phyloP scores from a whole-genome alignment of 2,329 filamentous ascomycete genomes.

The Paecilomyces niveus region DNA sequence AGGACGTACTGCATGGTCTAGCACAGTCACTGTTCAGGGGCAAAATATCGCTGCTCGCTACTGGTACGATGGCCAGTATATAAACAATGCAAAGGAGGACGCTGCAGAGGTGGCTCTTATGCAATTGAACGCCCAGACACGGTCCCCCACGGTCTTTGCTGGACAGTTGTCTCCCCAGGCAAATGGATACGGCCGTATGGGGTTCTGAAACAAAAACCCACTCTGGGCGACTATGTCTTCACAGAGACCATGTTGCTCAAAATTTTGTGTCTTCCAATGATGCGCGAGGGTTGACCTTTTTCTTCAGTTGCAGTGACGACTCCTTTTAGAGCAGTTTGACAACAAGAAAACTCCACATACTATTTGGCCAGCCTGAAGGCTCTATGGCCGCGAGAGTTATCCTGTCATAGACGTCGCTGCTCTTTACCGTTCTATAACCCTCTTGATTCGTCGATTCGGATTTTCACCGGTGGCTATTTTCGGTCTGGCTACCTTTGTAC shows the following conservation, averaged over 20 bases:
- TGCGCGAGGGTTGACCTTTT: not conserved
- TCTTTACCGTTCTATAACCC: not conserved
- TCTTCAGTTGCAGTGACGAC: not conserved
- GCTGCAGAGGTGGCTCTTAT: conserved; percentile 70
- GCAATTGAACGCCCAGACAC: conserved; percentile 21
- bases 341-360: not conserved
- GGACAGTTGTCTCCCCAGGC: conserved; percentile 17
- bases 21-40: conserved; percentile 65
- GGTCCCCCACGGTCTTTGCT: conserved; percentile 13
- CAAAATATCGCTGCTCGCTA: conserved; percentile 63
- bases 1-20: conserved; percentile 86
- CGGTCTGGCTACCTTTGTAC: not conserved
- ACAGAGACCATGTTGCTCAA: not conserved
- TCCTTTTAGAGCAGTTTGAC: not conserved
- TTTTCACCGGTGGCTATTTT: not conserved
- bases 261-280: not conserved
- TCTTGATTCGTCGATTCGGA: not conserved
- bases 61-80: conserved; percentile 86
- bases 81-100: conserved; percentile 84
- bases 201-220: not conserved
- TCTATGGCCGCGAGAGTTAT: not conserved
- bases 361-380: not conserved
- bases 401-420: not conserved
- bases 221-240: not conserved
- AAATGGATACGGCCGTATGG: conserved; percentile 9